Evolutionary conservation across 306 rosid genomes (phyloP).

Genomic region (Vachellia pachyceras): DNA sequence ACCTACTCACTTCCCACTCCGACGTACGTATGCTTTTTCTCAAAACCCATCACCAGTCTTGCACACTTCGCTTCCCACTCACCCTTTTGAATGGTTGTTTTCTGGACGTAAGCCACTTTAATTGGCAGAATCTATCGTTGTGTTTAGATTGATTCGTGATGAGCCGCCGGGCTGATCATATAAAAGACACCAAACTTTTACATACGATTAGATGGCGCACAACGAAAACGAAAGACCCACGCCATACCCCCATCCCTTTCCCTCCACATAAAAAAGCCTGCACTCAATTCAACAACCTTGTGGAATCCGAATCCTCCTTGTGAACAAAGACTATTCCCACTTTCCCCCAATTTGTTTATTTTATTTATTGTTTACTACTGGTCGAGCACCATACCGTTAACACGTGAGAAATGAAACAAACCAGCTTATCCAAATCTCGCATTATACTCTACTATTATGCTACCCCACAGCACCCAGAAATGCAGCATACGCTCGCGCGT

Average conservation of each 20-base stretch:
- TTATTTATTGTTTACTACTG: background rate
- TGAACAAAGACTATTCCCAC: background rate
- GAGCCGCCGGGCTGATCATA: too few species aligned
- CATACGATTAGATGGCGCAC: background rate
- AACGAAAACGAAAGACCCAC: too few species aligned
- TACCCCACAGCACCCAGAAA: background rate
- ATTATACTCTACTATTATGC: background rate
- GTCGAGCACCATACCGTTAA: background rate
- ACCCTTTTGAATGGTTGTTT: too few species aligned
- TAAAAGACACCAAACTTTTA: too few species aligned
- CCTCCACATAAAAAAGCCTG: background rate
- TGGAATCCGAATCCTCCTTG: background rate
- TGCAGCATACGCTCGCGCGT: constrained; percentile 48
- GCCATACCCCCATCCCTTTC: background rate
- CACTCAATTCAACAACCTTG: background rate
- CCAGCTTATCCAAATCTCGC: background rate
- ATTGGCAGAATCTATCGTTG: too few species aligned
- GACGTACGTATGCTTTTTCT: too few species aligned
- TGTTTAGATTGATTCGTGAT: too few species aligned
- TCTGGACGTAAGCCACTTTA: too few species aligned
- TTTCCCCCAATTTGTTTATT: background rate
- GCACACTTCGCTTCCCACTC: too few species aligned
- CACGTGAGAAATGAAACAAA: background rate
- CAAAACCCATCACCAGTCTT: too few species aligned
- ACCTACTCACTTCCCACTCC: too few species aligned